These are phyloP conservation scores for Xylona heveae DNA, from an alignment of 495 filamentous ascomycete species.

Conservation along the genomic window DNA sequence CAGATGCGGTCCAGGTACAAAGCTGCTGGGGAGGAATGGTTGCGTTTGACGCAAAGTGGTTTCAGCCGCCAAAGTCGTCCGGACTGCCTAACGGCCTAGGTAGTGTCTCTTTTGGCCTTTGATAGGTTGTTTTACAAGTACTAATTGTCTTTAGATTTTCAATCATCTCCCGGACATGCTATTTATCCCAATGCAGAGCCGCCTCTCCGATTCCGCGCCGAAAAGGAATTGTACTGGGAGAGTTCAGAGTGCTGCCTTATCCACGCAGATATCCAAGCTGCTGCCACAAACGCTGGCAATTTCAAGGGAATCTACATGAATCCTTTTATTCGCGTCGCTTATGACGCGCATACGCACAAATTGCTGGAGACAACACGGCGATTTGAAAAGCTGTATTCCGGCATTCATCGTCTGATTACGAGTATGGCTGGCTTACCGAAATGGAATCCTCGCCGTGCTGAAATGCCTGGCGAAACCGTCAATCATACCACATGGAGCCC, in stretches of 20 bases:
- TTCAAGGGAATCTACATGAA: slow-evolving; percentile 48
- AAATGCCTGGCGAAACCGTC: slow-evolving; percentile 29
- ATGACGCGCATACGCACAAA: slow-evolving; percentile 27
- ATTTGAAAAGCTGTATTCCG: slow-evolving; percentile 35
- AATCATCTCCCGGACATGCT: too few relatives aligned
- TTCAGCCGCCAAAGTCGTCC: slow-evolving; percentile 25
- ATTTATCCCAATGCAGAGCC: too few relatives aligned
- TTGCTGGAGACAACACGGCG: slow-evolving; percentile 28
- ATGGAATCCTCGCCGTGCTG: slow-evolving; percentile 33
- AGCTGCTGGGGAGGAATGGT: slow-evolving; percentile 75
- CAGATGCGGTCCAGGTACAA: slow-evolving; percentile 48
- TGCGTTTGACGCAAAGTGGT: slow-evolving; percentile 49
- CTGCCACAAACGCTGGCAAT: slow-evolving; percentile 10
- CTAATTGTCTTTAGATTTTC: too few relatives aligned
- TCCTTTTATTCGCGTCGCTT: slow-evolving; percentile 49
- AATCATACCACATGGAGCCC: slow-evolving; percentile 28
- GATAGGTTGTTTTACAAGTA: too few relatives aligned
- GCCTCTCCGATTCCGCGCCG: slow-evolving; percentile 43
- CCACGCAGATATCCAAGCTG: slow-evolving; percentile 41
- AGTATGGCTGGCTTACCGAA: slow-evolving; percentile 29
- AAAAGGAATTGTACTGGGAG: slow-evolving; percentile 48
- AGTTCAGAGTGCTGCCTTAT: slow-evolving; percentile 64
- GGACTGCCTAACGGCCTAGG: too few relatives aligned
- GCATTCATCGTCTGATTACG: slow-evolving; percentile 30
- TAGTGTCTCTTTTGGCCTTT: too few relatives aligned